Conservation (phyloP, 1,284 basidiomycete species). For the Ustilago nuda region DNA sequence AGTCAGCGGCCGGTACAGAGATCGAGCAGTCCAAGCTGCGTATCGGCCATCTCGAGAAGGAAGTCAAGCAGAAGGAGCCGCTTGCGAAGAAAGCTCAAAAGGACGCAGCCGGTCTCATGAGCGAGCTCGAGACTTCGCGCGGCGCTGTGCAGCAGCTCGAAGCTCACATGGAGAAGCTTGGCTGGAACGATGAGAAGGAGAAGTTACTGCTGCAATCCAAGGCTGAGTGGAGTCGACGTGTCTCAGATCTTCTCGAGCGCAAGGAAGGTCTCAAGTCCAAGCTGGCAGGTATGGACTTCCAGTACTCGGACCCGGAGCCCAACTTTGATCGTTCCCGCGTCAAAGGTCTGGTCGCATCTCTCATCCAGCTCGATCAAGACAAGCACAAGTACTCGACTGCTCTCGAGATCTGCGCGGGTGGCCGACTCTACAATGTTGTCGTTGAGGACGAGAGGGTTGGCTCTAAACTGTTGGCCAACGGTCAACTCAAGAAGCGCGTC, state of each 20-base stretch:
- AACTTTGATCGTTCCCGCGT: constrained; percentile 88
- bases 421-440: constrained; percentile 83
- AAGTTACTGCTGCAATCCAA: constrained; percentile 75
- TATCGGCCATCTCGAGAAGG: constrained; percentile 82
- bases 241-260: constrained; percentile 77
- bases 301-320: constrained; percentile 81
- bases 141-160: constrained; percentile 73
- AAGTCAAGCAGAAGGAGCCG: constrained; percentile 81
- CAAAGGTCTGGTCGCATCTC: constrained; percentile 78
- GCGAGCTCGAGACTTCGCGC: constrained; percentile 71
- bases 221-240: constrained; percentile 74
- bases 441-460: constrained; percentile 91
- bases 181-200: constrained; percentile 85
- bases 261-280: constrained; percentile 79
- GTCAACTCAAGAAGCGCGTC: constrained; percentile 86
- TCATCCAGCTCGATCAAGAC: constrained; percentile 79
- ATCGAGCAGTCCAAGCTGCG: constrained; percentile 85
- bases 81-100: constrained; percentile 86
- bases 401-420: constrained; percentile 91
- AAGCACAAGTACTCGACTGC: constrained; percentile 83
- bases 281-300: constrained; percentile 83
- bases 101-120: constrained; percentile 80
- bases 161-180: constrained; percentile 71
- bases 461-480: constrained; percentile 84
- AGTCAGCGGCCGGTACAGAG: constrained; percentile 83